phyloP scores from a whole-genome alignment of 495 filamentous ascomycete genomes.

The Collariella sp. region DNA sequence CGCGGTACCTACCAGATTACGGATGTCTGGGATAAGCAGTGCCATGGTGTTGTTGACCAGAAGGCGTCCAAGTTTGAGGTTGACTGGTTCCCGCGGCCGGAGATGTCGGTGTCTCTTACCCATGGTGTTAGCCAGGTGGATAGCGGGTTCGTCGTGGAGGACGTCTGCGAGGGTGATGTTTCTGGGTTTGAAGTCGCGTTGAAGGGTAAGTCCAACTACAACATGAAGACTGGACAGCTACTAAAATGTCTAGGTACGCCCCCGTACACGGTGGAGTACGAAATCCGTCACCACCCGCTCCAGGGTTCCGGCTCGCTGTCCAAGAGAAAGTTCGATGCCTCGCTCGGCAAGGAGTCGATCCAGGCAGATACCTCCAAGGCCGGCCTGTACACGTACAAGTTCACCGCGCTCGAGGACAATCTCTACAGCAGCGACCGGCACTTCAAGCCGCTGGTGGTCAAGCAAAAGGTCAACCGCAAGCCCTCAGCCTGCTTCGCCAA shows the following conservation, averaged over 20 bases:
- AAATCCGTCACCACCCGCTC: constrained; percentile 57
- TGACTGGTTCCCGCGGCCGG: constrained; percentile 72
- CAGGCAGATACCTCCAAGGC: constrained; percentile 75
- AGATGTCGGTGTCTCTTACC: constrained; percentile 56
- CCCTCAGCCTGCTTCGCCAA: constrained; percentile 73
- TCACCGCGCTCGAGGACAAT: constrained; percentile 68
- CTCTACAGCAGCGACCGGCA: constrained; percentile 71
- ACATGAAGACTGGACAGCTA: neutral
- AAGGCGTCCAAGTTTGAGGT: constrained; percentile 67
- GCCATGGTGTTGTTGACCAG: constrained; percentile 69
- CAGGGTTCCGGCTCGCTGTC: constrained; percentile 52
- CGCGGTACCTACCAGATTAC: constrained; percentile 71
- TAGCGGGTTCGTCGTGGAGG: constrained; percentile 55
- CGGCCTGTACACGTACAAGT: constrained; percentile 77
- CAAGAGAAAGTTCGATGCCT: constrained; percentile 60
- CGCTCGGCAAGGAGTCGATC: constrained; percentile 61
- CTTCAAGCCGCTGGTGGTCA: constrained; percentile 56
- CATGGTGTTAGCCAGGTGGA: constrained; percentile 43
- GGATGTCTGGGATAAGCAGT: constrained; percentile 65
- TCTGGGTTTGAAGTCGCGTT: constrained; percentile 76
- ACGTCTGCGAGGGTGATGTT: constrained; percentile 89
- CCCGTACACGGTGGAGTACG: constrained; percentile 79
- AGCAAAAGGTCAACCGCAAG: constrained; percentile 72
- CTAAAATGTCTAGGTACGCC: constrained; percentile 46
- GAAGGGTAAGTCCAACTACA: constrained; percentile 45